These are phyloP conservation scores for Dioscorea cayenensis DNA, from an alignment of 116 monocot genomes.

Conservation along the genomic window DNA sequence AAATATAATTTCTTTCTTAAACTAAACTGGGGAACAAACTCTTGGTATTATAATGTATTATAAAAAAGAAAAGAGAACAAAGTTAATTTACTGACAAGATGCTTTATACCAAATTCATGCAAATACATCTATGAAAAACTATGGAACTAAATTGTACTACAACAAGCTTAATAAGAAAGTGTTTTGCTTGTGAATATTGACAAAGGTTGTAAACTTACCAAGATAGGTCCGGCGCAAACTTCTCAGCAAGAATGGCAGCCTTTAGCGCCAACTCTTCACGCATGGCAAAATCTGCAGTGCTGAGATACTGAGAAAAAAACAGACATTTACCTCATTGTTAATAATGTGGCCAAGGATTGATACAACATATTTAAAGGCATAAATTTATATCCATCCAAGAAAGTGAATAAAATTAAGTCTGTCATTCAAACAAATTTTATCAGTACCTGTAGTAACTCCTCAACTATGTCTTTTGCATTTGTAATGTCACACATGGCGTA, in stretches of 20 bases:
- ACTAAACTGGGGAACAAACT: no score
- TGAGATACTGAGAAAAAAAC: conserved; percentile 69
- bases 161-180: neutral
- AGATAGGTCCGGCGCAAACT: conserved; percentile 97
- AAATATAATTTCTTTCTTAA: no score
- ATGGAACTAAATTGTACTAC: neutral
- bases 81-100: no score
- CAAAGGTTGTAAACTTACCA: conserved; percentile 41
- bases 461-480: conserved; percentile 99
- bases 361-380: neutral
- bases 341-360: neutral
- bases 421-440: conserved; percentile 3
- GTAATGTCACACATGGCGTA: conserved; percentile 99
- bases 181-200: no score
- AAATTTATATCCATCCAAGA: neutral
- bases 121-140: no score
- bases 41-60: no score
- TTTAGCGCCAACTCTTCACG: conserved; percentile 97
- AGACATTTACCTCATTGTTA: neutral
- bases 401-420: neutral
- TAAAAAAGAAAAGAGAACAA: no score
- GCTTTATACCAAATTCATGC: no score
- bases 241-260: conserved; percentile 98
- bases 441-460: conserved; percentile 88
- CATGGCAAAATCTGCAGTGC: conserved; percentile 94